These are phyloP conservation scores for Raphanus hybrid DNA, from an alignment of 441 rosid genomes.

Conservation along the genomic window DNA sequence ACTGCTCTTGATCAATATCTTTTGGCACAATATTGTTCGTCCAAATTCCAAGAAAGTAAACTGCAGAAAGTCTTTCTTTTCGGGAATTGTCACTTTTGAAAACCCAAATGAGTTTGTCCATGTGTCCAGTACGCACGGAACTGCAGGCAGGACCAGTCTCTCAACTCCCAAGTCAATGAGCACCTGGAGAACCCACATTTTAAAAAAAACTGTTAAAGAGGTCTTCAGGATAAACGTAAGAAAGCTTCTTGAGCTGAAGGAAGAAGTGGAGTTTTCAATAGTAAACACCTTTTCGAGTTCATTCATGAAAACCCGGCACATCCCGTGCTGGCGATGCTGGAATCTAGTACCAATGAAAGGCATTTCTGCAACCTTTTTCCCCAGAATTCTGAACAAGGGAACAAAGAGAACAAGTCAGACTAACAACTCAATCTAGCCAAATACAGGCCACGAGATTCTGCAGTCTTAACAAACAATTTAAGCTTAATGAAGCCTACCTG, in stretches of 20 bases:
- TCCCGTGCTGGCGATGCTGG: too few species aligned
- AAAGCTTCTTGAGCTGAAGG: conserved; percentile 21
- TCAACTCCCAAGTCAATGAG: conserved; percentile 76
- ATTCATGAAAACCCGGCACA: too few species aligned
- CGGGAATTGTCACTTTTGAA: conserved; percentile 53
- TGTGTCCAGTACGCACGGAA: conserved; percentile 61
- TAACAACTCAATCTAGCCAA: conserved; percentile 15
- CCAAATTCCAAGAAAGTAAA: conserved; percentile 72
- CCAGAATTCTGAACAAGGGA: neutral
- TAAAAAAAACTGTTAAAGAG: conserved; percentile 4
- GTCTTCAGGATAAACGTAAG: conserved; percentile 9
- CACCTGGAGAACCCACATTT: conserved; percentile 52
- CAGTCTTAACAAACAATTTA: neutral
- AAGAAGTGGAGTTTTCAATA: conserved; percentile 13
- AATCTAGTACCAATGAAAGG: too few species aligned
- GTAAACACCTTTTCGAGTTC: too few species aligned
- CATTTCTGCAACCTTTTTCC: too few species aligned
- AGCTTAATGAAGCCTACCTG: conserved; percentile 54
- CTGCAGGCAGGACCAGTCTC: conserved; percentile 82
- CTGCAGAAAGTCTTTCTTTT: conserved; percentile 58
- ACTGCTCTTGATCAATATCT: conserved; percentile 46
- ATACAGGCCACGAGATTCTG: neutral
- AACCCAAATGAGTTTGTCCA: conserved; percentile 89
- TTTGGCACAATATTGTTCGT: conserved; percentile 76
- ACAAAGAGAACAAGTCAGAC: conserved; percentile 27